Conservation (phyloP, 352 stramenopile genomes). For the Phytophthora cactorum region DNA sequence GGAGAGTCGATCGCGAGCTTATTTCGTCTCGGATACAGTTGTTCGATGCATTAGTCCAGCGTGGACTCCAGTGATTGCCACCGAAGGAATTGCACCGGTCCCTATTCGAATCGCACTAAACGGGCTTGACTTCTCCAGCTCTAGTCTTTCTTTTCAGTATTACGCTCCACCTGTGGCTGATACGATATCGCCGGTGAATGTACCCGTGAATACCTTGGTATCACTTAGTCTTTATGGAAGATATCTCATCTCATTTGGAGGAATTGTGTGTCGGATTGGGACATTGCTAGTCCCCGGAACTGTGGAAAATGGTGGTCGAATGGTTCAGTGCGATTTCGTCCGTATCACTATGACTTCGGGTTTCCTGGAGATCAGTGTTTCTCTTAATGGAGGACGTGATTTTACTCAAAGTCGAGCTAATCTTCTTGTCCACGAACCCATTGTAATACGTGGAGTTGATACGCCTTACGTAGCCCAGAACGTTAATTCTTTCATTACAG, state of each 20-base stretch:
- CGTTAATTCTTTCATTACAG: slow-evolving; percentile 18
- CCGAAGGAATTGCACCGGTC: slow-evolving; percentile 13
- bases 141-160: slow-evolving; percentile 39
- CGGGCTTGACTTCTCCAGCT: slow-evolving; percentile 36
- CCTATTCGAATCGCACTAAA: slow-evolving; percentile 35
- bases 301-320: slow-evolving; percentile 24
- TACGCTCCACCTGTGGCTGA: slow-evolving; percentile 30
- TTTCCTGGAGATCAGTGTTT: slow-evolving; percentile 33
- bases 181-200: slow-evolving; percentile 16
- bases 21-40: slow-evolving; percentile 23
- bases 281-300: slow-evolving; percentile 13
- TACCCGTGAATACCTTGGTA: slow-evolving; percentile 20
- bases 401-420: slow-evolving; percentile 25
- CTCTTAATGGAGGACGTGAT: slow-evolving; percentile 47
- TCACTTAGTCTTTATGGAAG: slow-evolving; percentile 26
- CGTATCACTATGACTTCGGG: neutral
- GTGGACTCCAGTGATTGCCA: slow-evolving; percentile 26
- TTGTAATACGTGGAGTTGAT: slow-evolving; percentile 31
- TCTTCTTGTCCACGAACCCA: slow-evolving; percentile 27
- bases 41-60: slow-evolving; percentile 45
- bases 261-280: slow-evolving; percentile 35
- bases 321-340: slow-evolving; percentile 17
- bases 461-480: slow-evolving; percentile 24
- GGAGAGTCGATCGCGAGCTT: slow-evolving; percentile 9
- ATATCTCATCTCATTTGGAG: slow-evolving; percentile 37